Percentiles rank a stretch among this genome's conserved stretches.
These are phyloP conservation scores for Crithidia mellificae DNA, from an alignment of 208 protist species.

Conservation along the genomic window DNA sequence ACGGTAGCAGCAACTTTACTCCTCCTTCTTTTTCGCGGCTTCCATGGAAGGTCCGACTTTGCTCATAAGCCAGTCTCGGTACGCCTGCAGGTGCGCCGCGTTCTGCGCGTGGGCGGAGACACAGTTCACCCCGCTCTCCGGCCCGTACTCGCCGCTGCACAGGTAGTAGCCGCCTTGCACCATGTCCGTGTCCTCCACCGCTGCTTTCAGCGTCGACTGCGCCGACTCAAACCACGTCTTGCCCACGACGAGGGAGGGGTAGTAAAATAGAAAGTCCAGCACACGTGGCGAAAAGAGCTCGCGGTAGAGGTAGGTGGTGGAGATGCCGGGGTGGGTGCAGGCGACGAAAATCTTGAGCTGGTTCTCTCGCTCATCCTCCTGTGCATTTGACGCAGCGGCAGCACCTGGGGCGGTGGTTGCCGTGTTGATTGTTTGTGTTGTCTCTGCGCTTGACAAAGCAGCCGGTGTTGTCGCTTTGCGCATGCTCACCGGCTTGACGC, in stretches of 20 bases:
- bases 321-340: conserved; percentile 79
- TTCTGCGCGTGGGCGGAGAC: conserved; percentile 58
- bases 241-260: conserved; percentile 77
- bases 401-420: not conserved
- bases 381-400: not conserved
- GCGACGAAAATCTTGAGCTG: conserved; percentile 71
- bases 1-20: not conserved
- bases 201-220: conserved; percentile 63
- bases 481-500: too few relatives aligned
- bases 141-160: conserved; percentile 73
- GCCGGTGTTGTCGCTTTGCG: too few relatives aligned
- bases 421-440: too few relatives aligned
- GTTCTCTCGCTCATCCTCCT: conserved; percentile 6
- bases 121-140: conserved; percentile 60
- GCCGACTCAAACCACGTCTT: conserved; percentile 85
- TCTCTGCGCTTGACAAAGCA: too few relatives aligned
- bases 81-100: conserved; percentile 33
- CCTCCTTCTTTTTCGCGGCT: not conserved
- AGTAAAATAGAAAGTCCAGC: conserved; percentile 79
- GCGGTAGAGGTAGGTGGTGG: conserved; percentile 81
- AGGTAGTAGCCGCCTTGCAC: conserved; percentile 83
- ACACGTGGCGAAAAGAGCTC: conserved; percentile 70
- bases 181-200: conserved; percentile 56
- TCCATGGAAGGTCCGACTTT: conserved; percentile 34
- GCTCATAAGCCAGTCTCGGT: conserved; percentile 50